These are phyloP conservation scores for Pyracantha coccinea DNA, from an alignment of 331 rosid genomes.

Conservation along the genomic window DNA sequence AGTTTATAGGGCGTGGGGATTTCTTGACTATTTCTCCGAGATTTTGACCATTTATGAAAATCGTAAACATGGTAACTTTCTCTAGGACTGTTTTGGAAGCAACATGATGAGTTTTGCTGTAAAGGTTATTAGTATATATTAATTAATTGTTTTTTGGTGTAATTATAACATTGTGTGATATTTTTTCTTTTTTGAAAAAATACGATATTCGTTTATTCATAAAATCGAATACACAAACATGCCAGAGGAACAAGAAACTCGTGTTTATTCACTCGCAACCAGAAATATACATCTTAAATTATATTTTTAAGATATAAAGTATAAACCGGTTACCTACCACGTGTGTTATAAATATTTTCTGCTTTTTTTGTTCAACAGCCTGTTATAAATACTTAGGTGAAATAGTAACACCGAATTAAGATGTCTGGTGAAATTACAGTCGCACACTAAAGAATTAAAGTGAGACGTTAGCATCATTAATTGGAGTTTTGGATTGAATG, in stretches of 20 bases:
- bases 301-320: too few relatives aligned
- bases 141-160: background rate
- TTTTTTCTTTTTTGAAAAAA: too few relatives aligned
- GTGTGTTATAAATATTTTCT: too few relatives aligned
- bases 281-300: too few relatives aligned
- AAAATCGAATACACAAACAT: too few relatives aligned
- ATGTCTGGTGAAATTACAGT: background rate
- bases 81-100: background rate
- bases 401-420: background rate
- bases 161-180: background rate
- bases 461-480: background rate
- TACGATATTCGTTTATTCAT: background rate
- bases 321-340: too few relatives aligned
- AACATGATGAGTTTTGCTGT: background rate
- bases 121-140: background rate
- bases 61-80: background rate
- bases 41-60: constrained; percentile 1
- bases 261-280: too few relatives aligned
- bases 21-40: background rate
- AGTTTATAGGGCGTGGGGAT: background rate
- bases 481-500: background rate
- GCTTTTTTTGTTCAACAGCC: background rate
- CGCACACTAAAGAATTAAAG: background rate
- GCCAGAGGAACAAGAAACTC: too few relatives aligned
- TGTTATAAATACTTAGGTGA: background rate